phyloP scores from a whole-genome alignment of 2,329 filamentous ascomycete species.

The Stemphylium beticola region DNA sequence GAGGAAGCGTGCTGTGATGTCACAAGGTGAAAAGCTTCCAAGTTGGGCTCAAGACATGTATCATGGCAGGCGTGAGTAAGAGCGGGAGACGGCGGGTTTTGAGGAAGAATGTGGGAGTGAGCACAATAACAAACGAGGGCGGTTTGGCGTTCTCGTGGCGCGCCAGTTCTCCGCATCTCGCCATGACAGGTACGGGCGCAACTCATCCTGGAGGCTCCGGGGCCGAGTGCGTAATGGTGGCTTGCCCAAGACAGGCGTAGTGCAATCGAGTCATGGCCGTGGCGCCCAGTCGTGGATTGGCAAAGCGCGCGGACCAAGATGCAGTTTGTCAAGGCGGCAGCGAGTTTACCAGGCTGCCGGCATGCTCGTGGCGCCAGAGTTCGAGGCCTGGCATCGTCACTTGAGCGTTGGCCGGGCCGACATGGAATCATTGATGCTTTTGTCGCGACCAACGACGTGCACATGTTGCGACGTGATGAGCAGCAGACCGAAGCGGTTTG shows the following conservation, averaged over 20 bases:
- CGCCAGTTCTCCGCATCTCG: conserved; percentile 36
- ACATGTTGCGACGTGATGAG: not conserved
- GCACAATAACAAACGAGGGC: conserved; percentile 10
- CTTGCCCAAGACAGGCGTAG: conserved; percentile 23
- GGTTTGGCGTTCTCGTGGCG: conserved; percentile 15
- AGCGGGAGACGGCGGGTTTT: conserved; percentile 7
- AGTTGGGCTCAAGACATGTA: conserved; percentile 21
- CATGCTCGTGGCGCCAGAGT: conserved; percentile 7
- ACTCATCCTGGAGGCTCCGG: conserved; percentile 14
- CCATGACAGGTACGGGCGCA: conserved; percentile 31
- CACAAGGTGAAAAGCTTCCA: conserved; percentile 22
- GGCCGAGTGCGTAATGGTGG: conserved; percentile 25
- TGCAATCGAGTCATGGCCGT: conserved; percentile 17
- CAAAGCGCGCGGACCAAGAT: not conserved
- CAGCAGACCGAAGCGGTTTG: not conserved
- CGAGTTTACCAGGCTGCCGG: conserved; percentile 17
- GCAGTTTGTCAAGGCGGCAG: not conserved
- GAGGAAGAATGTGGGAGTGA: conserved; percentile 1
- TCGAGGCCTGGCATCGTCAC: not conserved
- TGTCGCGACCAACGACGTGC: not conserved
- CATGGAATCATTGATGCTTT: not conserved
- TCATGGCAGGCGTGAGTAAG: conserved; percentile 24
- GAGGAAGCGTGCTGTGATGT: conserved; percentile 31
- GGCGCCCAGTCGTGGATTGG: conserved; percentile 17
- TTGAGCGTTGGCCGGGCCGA: not conserved